A percentile compares a stretch with the other conserved stretches of the same genome.
Evolutionary conservation across 1,284 basidiomycete species (phyloP).

Genomic region (Mycosarcoma maydis): DNA sequence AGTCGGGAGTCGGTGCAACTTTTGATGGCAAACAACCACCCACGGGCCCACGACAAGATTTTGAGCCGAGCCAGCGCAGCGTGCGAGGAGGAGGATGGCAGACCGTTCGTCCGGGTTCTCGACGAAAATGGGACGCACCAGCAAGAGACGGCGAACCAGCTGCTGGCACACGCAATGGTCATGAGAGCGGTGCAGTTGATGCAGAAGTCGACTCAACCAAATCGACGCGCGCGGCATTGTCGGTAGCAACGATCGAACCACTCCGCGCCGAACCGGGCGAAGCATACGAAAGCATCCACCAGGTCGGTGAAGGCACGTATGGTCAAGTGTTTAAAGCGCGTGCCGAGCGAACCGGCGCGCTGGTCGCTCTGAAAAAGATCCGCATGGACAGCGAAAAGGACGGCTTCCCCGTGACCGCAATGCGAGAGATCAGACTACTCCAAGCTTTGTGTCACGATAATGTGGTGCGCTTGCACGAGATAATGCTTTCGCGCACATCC

Average conservation of each 20-base stretch:
- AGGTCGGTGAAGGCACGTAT: slow-evolving; percentile 98
- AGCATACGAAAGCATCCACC: slow-evolving; percentile 86
- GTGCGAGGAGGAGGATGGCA: slow-evolving; percentile 39
- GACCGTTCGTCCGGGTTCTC: slow-evolving; percentile 30
- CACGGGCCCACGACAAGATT: slow-evolving; percentile 20
- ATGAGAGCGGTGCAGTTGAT: background rate
- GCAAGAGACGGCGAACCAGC: background rate
- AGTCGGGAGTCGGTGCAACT: slow-evolving; percentile 11
- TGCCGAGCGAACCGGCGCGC: slow-evolving; percentile 77
- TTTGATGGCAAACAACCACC: slow-evolving; percentile 22
- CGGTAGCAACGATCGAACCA: slow-evolving; percentile 6
- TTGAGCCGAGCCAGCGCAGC: slow-evolving; percentile 24
- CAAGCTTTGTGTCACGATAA: slow-evolving; percentile 90
- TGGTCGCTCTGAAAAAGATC: slow-evolving; percentile 95
- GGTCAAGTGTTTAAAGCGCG: slow-evolving; percentile 99
- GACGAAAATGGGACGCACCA: slow-evolving; percentile 4
- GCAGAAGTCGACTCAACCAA: slow-evolving; percentile 1
- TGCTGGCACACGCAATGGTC: slow-evolving; percentile 7
- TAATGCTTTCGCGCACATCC: slow-evolving; percentile 89
- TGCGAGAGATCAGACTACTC: slow-evolving; percentile 97
- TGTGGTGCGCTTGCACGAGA: slow-evolving; percentile 88
- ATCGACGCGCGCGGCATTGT: background rate
- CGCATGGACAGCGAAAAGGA: slow-evolving; percentile 97
- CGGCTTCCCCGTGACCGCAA: slow-evolving; percentile 97
- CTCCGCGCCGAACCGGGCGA: slow-evolving; percentile 62